Evolutionary conservation across 2,329 filamentous ascomycete species (phyloP), one percentile per base, ranked within the genome.

Genomic region (Aspergillus neotritici): DNA sequence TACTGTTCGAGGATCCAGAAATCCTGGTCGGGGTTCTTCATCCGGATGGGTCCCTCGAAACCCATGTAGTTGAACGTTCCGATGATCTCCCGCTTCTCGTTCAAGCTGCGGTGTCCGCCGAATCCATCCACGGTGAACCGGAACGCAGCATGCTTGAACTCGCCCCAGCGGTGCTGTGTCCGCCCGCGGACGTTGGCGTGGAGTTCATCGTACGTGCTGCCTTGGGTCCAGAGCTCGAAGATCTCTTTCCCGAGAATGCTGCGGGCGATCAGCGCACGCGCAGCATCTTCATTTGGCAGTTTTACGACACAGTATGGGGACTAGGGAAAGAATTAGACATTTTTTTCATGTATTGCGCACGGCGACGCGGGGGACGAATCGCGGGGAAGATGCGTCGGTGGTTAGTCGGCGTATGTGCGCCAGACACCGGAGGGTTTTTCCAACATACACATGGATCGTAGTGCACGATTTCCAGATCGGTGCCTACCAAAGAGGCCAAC

Each of bases 1-100:
- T 86, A 96, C 51, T 94, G 78, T 65, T 97, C 93, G 58, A 93
- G 85, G 25, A 97, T 74, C 43, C 78, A 82, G 61, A 95, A 94
- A 13, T 84, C 75, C 48, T 86, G 73, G 30, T 90, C 83, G 0
- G 88, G 81, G 14, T 78, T 73, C 43, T 79, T 81, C 78, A 98
- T 84, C 41, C 73, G 72, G 61, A 97, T 91, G 1, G 79, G 80
- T 0, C 93, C 93, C 11, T 80, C 67, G 57, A 97, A 88, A 1
- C 73, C 79, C 40, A 96, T 73, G 64, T 88, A 95, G 21, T 72
- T 69, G 65, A 97, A 94, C 1, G 80, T 79, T 58, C 95, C 82
- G 60, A 98, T 93, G 49, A 96, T 79, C 7, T 75, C 72, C n/a
- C 80, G 71, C 55, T 90, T 86, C 48, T 80, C 73, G 4, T 72